Percentiles rank a stretch among this genome's conserved stretches.
phyloP scores from a whole-genome alignment of 2,329 filamentous ascomycete species.

The Alternaria sp. region DNA sequence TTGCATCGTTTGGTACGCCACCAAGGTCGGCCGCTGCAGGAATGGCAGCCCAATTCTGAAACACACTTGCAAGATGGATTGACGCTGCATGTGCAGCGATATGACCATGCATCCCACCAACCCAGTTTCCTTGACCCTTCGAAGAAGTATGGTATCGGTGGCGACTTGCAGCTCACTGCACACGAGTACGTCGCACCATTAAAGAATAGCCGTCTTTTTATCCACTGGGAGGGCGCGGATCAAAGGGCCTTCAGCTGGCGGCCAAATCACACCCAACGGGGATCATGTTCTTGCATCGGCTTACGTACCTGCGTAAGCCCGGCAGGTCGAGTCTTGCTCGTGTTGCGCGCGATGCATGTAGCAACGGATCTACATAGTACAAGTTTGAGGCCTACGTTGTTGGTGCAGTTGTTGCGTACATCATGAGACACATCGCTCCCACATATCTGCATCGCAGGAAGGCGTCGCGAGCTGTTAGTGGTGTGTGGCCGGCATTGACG shows the following conservation, averaged over 20 bases:
- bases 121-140: slow-evolving; percentile 31
- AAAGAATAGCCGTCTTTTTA: slow-evolving; percentile 32
- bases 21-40: slow-evolving; percentile 3
- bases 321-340: slow-evolving; percentile 28
- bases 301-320: slow-evolving; percentile 44
- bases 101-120: slow-evolving; percentile 34
- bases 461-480: slow-evolving; percentile 25
- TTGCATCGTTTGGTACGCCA: slow-evolving; percentile 16
- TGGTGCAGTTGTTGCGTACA: slow-evolving; percentile 18
- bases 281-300: slow-evolving; percentile 32
- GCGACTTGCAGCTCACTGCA: slow-evolving; percentile 38
- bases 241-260: slow-evolving; percentile 33
- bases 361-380: slow-evolving; percentile 15
- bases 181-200: slow-evolving; percentile 48
- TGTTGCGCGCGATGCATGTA: slow-evolving; percentile 31
- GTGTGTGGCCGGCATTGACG: slow-evolving; percentile 24
- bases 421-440: slow-evolving; percentile 25
- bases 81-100: slow-evolving; percentile 24
- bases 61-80: slow-evolving; percentile 32
- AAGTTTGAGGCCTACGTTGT: slow-evolving; percentile 15
- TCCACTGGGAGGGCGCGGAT: slow-evolving; percentile 36
- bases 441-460: slow-evolving; percentile 22
- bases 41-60: slow-evolving; percentile 34
- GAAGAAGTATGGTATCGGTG: slow-evolving; percentile 26
- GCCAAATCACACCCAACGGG: slow-evolving; percentile 46